Base-by-base conservation (phyloP, 352 stramenopile species). In the Phytophthora fragariae region DNA sequence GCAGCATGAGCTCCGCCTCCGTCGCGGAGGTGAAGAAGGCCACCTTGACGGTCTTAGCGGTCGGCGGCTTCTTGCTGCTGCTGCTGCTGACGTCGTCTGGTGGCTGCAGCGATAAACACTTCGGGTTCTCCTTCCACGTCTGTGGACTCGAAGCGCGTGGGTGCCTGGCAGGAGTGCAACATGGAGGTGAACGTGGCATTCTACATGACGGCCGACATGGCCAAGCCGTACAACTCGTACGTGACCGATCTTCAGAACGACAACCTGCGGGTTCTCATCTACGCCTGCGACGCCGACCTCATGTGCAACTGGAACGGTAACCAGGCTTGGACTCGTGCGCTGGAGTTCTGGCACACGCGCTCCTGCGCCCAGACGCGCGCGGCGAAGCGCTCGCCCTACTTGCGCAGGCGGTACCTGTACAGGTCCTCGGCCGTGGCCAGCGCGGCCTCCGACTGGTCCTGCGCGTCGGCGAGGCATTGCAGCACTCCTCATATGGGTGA, bases 251-350 rank as follows among this genome's bases (percentile, higher is more conserved):
- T 27, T 27, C 24, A 2, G 24, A 27, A 27, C 24, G 24, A 27
- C 24, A 2, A 27, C 24, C 24, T 27, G 24, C 24, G 24, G 24
- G 24, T 27, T 27, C 24, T 27, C 24, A 27, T 27, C 24, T 27
- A 27, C 24, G 24, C 24, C 24, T 1, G 24, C 24, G 24, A 27
- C 24, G 24, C 24, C 24, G 24, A 27, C 74, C 95, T 98, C 67
- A 98, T 99, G 77, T 99, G 94, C 84, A 99, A 99, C 74, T 99
- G 98, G 85, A 73, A 98, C 27, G 97, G 97, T 21, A 98, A 99
- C 76, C 73, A 97, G 63, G 96, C 96, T 2, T 99, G 96, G 96
- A 98, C 93, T 3, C 65, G 89, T 2, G 90, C 81, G 27, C 80
- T 99, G 37, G 83, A 98, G 14, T 99, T 27, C 24, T 27, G 24